phyloP scores from a whole-genome alignment of 148 eudicot genomes.

The Fagopyrum homotropicum region DNA sequence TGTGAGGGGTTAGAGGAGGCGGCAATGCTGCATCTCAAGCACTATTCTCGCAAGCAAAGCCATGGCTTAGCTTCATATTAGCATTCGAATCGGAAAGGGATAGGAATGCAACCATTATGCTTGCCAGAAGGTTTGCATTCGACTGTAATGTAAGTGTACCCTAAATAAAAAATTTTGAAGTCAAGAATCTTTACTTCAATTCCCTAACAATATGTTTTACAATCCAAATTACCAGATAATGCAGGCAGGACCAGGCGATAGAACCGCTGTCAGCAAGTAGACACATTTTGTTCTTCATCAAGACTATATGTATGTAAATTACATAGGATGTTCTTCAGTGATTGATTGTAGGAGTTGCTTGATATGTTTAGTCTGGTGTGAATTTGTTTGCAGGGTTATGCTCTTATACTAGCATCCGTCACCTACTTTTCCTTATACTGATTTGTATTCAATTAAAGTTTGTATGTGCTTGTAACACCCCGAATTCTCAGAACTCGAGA shows the following conservation, averaged over 20 bases:
- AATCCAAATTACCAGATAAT: constrained; percentile 4
- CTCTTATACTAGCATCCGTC: background rate
- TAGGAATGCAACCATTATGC: constrained; percentile 93
- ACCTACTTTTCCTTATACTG: background rate
- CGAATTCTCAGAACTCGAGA: too few relatives aligned
- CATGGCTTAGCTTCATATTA: constrained; percentile 60
- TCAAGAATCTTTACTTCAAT: background rate
- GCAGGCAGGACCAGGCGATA: constrained; percentile 14
- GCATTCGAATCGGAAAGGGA: constrained; percentile 92
- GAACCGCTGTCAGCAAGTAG: constrained; percentile 12
- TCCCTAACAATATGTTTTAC: background rate
- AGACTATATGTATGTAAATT: background rate
- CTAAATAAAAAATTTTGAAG: background rate
- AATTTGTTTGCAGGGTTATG: constrained; percentile 3
- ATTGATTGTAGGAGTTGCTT: constrained; percentile 10
- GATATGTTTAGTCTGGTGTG: background rate
- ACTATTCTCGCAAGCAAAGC: constrained; percentile 74
- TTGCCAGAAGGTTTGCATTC: constrained; percentile 88
- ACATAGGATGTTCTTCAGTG: constrained; percentile 1
- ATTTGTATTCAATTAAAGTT: background rate
- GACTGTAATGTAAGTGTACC: constrained; percentile 84
- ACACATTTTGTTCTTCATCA: constrained; percentile 7
- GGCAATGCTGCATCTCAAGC: constrained; percentile 99
- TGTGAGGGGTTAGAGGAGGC: constrained; percentile 96
- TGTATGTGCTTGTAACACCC: too few relatives aligned